phyloP scores from a whole-genome alignment of 2,329 filamentous ascomycete genomes.

The Seiridium unicorne region DNA sequence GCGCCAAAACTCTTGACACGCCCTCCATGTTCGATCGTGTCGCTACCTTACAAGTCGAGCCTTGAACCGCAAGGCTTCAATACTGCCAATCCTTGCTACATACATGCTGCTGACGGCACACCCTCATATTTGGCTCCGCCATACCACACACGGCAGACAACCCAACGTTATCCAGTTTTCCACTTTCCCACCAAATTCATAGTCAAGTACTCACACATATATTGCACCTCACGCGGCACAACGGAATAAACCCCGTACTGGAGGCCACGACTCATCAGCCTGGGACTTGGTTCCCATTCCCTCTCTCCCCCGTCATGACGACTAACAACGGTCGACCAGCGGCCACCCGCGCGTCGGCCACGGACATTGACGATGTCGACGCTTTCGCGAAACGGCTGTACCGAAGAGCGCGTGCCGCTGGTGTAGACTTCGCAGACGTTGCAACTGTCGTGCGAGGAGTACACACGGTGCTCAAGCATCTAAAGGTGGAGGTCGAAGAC shows the following conservation, averaged over 20 bases:
- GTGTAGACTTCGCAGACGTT: conserved; percentile 48
- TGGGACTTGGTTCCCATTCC: conserved; percentile 11
- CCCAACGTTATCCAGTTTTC: no score
- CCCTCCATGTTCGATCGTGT: no score
- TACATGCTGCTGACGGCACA: no score
- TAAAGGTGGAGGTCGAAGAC: conserved; percentile 57
- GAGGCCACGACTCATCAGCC: neutral
- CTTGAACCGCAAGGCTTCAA: no score
- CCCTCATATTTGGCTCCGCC: no score
- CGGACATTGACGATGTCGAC: conserved; percentile 55
- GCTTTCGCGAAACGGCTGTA: conserved; percentile 55
- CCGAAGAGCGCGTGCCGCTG: conserved; percentile 48
- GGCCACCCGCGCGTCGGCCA: conserved; percentile 23
- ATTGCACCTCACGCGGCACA: no score
- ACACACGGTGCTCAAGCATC: conserved; percentile 54
- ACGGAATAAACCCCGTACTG: neutral
- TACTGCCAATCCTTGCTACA: no score
- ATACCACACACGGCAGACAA: no score
- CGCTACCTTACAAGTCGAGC: no score
- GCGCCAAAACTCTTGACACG: no score
- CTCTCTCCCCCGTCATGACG: conserved; percentile 10
- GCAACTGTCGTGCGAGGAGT: conserved; percentile 50
- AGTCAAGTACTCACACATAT: no score
- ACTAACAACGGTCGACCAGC: conserved; percentile 25
- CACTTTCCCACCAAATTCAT: no score